Conservation (phyloP, 2,329 filamentous ascomycete genomes). For the Dactylellina sp. region DNA sequence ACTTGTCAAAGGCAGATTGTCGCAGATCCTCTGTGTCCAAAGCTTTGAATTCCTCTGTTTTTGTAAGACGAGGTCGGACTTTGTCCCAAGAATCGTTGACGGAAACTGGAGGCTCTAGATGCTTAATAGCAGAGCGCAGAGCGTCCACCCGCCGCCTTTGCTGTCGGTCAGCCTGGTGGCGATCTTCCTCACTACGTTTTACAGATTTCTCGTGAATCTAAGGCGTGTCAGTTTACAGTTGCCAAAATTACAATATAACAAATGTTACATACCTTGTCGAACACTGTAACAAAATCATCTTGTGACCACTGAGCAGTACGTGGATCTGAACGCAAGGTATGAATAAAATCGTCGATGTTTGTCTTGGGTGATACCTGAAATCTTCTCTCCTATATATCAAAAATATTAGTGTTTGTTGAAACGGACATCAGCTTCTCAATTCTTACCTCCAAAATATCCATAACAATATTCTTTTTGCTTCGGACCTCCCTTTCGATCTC, state of each 20-base stretch:
- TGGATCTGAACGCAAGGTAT: conserved; percentile 83
- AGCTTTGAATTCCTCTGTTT: conserved; percentile 82
- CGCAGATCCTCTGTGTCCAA: conserved; percentile 85
- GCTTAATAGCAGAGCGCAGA: conserved; percentile 86
- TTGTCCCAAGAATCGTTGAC: conserved; percentile 87
- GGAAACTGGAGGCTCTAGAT: conserved; percentile 84
- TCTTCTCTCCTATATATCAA: conserved; percentile 76
- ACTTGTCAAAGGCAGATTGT: conserved; percentile 87
- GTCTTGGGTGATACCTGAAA: conserved; percentile 91
- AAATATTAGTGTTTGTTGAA: conserved; percentile 29
- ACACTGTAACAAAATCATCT: conserved; percentile 82
- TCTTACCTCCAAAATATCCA: conserved; percentile 88
- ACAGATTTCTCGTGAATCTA: conserved; percentile 84
- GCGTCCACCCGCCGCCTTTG: conserved; percentile 87
- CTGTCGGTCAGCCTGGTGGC: conserved; percentile 81
- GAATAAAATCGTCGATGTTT: conserved; percentile 86
- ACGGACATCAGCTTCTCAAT: neutral
- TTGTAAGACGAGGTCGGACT: conserved; percentile 81
- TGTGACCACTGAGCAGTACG: conserved; percentile 88
- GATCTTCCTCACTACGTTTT: conserved; percentile 85
- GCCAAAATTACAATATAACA: neutral
- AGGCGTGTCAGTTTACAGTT: conserved; percentile 59
- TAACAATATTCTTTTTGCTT: conserved; percentile 81
- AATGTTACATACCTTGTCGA: conserved; percentile 72
- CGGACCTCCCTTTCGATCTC: conserved; percentile 91